Evolutionary conservation across 2,329 filamentous ascomycete genomes (phyloP), one percentile per base, ranked within the genome.

Genomic region (Trichoderma endophyticum): DNA sequence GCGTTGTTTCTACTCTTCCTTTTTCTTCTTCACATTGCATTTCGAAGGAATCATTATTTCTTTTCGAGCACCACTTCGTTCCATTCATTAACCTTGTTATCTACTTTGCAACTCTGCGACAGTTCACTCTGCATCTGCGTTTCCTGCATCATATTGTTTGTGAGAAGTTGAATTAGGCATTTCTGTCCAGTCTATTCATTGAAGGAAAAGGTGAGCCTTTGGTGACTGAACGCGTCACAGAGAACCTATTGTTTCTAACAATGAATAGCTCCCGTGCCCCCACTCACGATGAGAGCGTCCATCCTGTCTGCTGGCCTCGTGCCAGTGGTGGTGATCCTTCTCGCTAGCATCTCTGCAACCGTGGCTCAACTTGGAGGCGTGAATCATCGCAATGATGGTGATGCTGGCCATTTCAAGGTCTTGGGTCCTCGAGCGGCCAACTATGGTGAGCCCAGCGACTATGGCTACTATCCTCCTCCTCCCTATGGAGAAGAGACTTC

Each of bases 231-330:
- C 7, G 3, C 36, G 11, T 18, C 6, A 26, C n/a, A 54, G 26
- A 15, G 6, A n/a, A 2, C 43, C 15, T 63, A 72, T 72, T 72
- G 71, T 72, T 67, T 63, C 64, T 72, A 6, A 72, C 18, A 0
- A 26, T 69, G 43, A 72, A 72, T 72, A 72, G 71, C 64, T 51
- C 21, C 51, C 15, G 8, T 30, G 43, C 8, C 43, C 28, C 39
- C 64, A 72, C 77, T 18, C 65, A 79, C 43, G 69, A 86, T 86
- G 84, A 83, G 80, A 74, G 76, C 71, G 30, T 79, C 75, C 15
- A 76, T 76, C 76, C 73, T 81, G 67, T 73, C 77, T 73, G 69
- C 77, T 73, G 77, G 79, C 77, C 68, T 83, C 34, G 72, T 80
- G 74, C 82, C 79, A 76, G 80, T 79, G 70, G 71, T 78, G 15